phyloP scores from a whole-genome alignment of 192 early-diverging fungal genomes.

The Glomus cerebriforme region DNA sequence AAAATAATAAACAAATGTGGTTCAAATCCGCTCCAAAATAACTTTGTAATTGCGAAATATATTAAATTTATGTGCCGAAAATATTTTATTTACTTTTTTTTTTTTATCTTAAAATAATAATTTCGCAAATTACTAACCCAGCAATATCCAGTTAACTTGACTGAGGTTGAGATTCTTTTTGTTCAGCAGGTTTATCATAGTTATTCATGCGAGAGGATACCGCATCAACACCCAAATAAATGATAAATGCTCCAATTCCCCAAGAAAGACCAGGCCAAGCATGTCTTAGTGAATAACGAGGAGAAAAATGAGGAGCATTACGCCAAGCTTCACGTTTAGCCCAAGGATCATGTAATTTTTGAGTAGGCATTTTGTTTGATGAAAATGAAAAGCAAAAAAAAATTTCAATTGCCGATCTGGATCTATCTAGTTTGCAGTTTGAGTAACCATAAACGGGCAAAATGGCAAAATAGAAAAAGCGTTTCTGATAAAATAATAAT shows the following conservation, averaged over 20 bases:
- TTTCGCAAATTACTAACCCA: not conserved
- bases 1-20: too few species aligned
- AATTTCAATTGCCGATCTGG: too few species aligned
- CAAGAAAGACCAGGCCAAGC: constrained; percentile 70
- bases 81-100: not conserved
- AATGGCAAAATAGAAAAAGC: too few species aligned
- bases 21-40: too few species aligned
- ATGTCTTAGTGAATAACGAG: constrained; percentile 52
- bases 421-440: too few species aligned
- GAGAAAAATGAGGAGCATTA: constrained; percentile 62
- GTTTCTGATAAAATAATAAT: too few species aligned
- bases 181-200: not conserved
- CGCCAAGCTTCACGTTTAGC: constrained; percentile 71
- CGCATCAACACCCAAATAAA: constrained; percentile 58
- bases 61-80: too few species aligned
- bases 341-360: constrained; percentile 66
- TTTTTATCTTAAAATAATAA: not conserved
- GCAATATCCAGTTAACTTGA: not conserved
- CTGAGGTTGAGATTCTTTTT: not conserved
- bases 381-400: too few species aligned
- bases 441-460: too few species aligned
- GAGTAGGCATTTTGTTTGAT: constrained; percentile 10
- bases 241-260: constrained; percentile 66
- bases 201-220: not conserved
- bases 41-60: too few species aligned